Base-by-base conservation (phyloP, 441 rosid species). In the Breynia disticha region DNA sequence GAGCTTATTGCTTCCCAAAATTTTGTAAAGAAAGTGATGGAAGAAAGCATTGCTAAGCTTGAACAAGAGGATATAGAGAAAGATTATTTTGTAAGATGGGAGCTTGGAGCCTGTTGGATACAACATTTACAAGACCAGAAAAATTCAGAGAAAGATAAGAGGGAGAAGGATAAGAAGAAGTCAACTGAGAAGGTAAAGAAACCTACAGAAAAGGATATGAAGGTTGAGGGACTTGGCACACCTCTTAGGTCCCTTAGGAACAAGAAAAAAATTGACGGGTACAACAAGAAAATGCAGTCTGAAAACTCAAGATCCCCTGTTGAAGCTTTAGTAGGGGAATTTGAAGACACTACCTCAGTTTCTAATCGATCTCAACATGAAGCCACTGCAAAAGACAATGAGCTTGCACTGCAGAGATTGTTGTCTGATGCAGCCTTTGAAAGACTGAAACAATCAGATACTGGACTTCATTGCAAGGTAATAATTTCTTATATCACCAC, bases 181-280 rank as follows among this genome's bases (percentile, higher is more conserved):
- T 62, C 76, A 21, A 59, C 24, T 62, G 91, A 85, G 67, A 94
- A 80, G 75, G 65, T 75, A 65, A 90, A 80, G 80, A 70, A 62
- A 50, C 20, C 51, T 24, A n/a, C 41, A 5, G 68, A 62, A 53
- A 79, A 66, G 60, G 97, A 90, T 67, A 75, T 94, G 86, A 87
- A 90, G 75, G 91, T 94, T 52, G 96, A 94, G 83, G 99, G 99
- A 62, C 97, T 94, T 50, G 97, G 99, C 51, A 85, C 76, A 55
- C 90, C 99, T 60, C 99, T 94, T 45, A 81, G 77, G 69, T 83
- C 94, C 52, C 94, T 94, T 58, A 89, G 76, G 72, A 78, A 77
- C 67, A 91, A 76, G 85, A 87, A 80, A 61, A 86, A 68, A 57
- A 55, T 72, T 32, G 96, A 77, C 48, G 84, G 64, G 46, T 71